Evolutionary conservation across 1,284 basidiomycete genomes (phyloP).

Genomic region (Gastroboletus turbinatus): DNA sequence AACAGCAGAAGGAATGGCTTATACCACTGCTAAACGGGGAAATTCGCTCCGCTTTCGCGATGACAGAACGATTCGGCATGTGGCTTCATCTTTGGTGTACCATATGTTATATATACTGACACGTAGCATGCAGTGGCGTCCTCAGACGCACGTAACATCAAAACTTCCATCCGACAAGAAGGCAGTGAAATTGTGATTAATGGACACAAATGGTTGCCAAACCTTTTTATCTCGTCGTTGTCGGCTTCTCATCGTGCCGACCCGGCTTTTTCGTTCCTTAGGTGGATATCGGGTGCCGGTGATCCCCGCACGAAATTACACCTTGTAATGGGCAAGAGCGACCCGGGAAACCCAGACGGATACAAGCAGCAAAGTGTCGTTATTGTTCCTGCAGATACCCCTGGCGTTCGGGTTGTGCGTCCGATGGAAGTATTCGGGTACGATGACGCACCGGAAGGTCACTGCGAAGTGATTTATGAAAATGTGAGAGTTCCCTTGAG

Average conservation of each 20-base stretch:
- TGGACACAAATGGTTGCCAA: constrained; percentile 88
- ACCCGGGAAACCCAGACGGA: constrained; percentile 66
- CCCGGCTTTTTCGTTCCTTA: constrained; percentile 27
- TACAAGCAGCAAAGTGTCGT: constrained; percentile 93
- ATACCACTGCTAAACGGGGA: constrained; percentile 86
- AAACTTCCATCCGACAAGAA: constrained; percentile 83
- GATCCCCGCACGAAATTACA: constrained; percentile 90
- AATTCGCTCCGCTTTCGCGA: constrained; percentile 91
- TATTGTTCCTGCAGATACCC: constrained; percentile 84
- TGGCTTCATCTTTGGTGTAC: constrained; percentile 8
- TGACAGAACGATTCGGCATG: constrained; percentile 90
- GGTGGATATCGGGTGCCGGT: constrained; percentile 97
- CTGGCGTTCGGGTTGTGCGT: constrained; percentile 87
- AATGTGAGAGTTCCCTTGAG: constrained; percentile 86
- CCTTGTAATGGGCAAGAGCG: constrained; percentile 92
- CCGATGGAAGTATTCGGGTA: constrained; percentile 94
- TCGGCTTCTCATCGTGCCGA: constrained; percentile 10
- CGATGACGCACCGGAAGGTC: constrained; percentile 94
- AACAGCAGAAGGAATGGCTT: constrained; percentile 93
- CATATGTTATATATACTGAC: constrained; percentile 1
- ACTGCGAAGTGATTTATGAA: constrained; percentile 93
- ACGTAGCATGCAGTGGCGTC: constrained; percentile 68
- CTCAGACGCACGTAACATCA: constrained; percentile 95
- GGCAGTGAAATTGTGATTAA: constrained; percentile 91
- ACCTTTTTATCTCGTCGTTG: neutral